These are phyloP conservation scores for Blakeslea trispora DNA, from an alignment of 371 early-diverging fungal genomes.

Conservation along the genomic window DNA sequence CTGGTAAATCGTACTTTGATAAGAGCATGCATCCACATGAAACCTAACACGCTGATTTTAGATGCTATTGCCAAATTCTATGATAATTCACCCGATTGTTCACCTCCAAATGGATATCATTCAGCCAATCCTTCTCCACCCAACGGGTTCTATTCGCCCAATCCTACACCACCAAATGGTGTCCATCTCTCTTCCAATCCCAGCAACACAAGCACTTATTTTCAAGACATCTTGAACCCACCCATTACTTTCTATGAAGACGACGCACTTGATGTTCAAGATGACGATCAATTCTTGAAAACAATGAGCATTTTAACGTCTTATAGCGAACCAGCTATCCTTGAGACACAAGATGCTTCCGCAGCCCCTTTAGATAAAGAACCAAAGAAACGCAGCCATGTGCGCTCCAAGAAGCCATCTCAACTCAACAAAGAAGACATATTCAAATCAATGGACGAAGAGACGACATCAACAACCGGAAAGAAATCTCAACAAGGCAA, in stretches of 20 bases:
- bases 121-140: constrained; percentile 31
- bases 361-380: background rate
- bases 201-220: constrained; percentile 2
- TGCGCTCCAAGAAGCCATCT: constrained; percentile 4
- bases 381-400: constrained; percentile 8
- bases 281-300: constrained; percentile 28
- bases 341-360: background rate
- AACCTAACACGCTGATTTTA: background rate
- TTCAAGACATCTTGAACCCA: constrained; percentile 25
- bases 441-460: no score
- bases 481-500: no score
- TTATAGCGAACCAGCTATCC: background rate
- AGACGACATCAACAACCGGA: no score
- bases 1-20: constrained; percentile 14
- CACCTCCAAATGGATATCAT: constrained; percentile 32
- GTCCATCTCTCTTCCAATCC: constrained; percentile 3
- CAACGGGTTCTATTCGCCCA: constrained; percentile 24
- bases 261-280: constrained; percentile 10
- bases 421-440: background rate
- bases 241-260: constrained; percentile 25
- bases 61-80: constrained; percentile 29
- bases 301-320: constrained; percentile 21
- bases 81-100: constrained; percentile 25
- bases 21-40: background rate
- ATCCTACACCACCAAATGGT: constrained; percentile 31